Base-by-base conservation (phyloP, 1,284 basidiomycete genomes). In the Ceratobasidium theobromae region DNA sequence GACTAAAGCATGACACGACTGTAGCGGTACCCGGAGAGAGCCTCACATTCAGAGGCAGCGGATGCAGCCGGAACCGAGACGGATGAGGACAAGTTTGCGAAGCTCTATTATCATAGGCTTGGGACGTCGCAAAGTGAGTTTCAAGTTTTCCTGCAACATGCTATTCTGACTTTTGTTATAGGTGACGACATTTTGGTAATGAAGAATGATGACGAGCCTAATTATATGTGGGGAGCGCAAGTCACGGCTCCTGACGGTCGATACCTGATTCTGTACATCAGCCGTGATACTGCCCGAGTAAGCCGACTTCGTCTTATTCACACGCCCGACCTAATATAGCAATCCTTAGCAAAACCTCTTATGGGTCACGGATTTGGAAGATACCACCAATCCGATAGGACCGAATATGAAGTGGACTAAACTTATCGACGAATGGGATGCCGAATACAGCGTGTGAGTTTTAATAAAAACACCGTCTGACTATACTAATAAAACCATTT, bases 21-120 rank as follows among this genome's bases (percentile, higher is more conserved):
- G 78, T 67, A 81, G 86, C 80, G 87, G 30, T 87, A 82, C 71
- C 87, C 87, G 4, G 78, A 78, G 12, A 80, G 80, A 2, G 76
- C 78, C 45, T 79, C 79, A 12, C 81, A 85, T 72, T 82, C 80
- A 3, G 72, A 75, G 38, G 78, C 78, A n/a, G 76, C 76, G 2
- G 81, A 82, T 49, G 65, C 60, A 53, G 82, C 83, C 43, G 85
- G 86, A 4, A 86, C 83, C 18, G 84, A 87, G 70, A 90, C 86
- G 0, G 79, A 81, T 21, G 80, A 80, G 40, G 88, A 91, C 74
- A 74, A 80, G 69, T 81, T 91, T 71, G 87, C 89, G 0, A 85
- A 84, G 84, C 74, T 92, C 16, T 90, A 84, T 73, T 93, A 89
- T 74, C 89, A 93, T 72, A 79, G 77, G 51, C 71, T 92, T 52